Percentiles rank a stretch among this genome's conserved stretches.
phyloP scores from a whole-genome alignment of 306 rosid genomes.

The Calophaca sinica region DNA sequence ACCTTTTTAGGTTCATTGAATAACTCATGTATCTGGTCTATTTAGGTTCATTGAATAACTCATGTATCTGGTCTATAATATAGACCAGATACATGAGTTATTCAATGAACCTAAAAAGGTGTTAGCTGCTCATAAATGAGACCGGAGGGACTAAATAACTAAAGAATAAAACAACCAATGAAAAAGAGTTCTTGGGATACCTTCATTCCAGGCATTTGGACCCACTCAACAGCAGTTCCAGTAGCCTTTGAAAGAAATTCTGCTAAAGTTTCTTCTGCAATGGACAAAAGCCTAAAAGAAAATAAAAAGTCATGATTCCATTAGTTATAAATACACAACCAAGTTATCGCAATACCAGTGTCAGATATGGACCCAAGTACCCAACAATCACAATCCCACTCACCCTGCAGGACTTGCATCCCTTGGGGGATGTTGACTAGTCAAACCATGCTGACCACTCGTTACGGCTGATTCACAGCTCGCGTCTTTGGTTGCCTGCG shows the following conservation, averaged over 20 bases:
- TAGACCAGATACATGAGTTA: no score
- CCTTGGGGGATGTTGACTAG: conserved; percentile 95
- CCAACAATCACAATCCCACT: conserved; percentile 72
- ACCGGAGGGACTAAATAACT: background rate
- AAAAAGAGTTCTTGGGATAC: conserved; percentile 45
- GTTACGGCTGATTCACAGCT: conserved; percentile 96
- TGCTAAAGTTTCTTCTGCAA: conserved; percentile 99
- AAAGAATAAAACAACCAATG: conserved; percentile 2
- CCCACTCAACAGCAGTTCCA: conserved; percentile 99
- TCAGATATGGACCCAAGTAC: conserved; percentile 66
- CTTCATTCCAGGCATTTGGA: conserved; percentile 99
- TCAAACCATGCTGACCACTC: conserved; percentile 91
- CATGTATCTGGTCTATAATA: no score
- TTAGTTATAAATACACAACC: conserved; percentile 54
- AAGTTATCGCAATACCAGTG: conserved; percentile 47
- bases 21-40: no score
- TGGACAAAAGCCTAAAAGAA: conserved; percentile 92
- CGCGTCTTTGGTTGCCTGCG: conserved; percentile 91
- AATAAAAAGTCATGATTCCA: conserved; percentile 50
- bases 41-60: no score
- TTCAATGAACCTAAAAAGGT: no score
- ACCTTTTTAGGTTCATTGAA: no score
- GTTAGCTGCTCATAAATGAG: no score
- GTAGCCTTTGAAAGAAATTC: conserved; percentile 99
- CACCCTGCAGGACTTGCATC: conserved; percentile 99